Evolutionary conservation across 2,329 filamentous ascomycete species (phyloP).

Genomic region (Fusarium tupiense): DNA sequence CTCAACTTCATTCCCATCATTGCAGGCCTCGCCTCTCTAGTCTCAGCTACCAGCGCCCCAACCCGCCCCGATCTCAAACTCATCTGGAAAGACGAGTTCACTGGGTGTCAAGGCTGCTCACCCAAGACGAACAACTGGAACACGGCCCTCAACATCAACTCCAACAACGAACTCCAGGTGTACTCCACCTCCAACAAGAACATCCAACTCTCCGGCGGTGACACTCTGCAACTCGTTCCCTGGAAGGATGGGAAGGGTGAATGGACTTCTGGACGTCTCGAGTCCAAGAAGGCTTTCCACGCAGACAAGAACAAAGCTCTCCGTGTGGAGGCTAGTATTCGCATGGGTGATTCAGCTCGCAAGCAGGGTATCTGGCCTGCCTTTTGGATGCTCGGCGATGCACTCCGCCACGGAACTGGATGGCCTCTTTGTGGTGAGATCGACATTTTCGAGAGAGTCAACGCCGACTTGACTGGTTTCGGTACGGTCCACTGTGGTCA

Average conservation of each 20-base stretch:
- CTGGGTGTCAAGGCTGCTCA: conserved; percentile 50
- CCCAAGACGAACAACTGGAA: conserved; percentile 57
- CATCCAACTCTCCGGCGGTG: conserved; percentile 60
- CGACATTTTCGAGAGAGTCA: conserved; percentile 61
- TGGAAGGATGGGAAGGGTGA: conserved; percentile 49
- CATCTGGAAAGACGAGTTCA: conserved; percentile 59
- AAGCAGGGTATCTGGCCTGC: conserved; percentile 64
- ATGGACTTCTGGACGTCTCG: conserved; percentile 63
- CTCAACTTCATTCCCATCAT: conserved; percentile 36
- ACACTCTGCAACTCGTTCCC: conserved; percentile 63
- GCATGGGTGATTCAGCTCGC: conserved; percentile 52
- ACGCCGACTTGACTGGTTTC: conserved; percentile 56
- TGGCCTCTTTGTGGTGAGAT: conserved; percentile 64
- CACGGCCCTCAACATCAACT: conserved; percentile 54
- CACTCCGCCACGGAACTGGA: conserved; percentile 55
- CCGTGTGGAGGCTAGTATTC: conserved; percentile 56
- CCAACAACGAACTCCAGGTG: conserved; percentile 60
- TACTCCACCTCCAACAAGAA: conserved; percentile 58
- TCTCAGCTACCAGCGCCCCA: conserved; percentile 51
- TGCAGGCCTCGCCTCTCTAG: conserved; percentile 38
- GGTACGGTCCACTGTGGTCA: conserved; percentile 60
- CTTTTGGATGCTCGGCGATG: conserved; percentile 62
- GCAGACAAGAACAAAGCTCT: conserved; percentile 53
- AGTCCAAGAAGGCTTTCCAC: conserved; percentile 58
- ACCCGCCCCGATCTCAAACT: conserved; percentile 53